Evolutionary conservation across 169 alveolate species (phyloP), one percentile per base, ranked within the genome.

Genomic region (Babesia ovata): DNA sequence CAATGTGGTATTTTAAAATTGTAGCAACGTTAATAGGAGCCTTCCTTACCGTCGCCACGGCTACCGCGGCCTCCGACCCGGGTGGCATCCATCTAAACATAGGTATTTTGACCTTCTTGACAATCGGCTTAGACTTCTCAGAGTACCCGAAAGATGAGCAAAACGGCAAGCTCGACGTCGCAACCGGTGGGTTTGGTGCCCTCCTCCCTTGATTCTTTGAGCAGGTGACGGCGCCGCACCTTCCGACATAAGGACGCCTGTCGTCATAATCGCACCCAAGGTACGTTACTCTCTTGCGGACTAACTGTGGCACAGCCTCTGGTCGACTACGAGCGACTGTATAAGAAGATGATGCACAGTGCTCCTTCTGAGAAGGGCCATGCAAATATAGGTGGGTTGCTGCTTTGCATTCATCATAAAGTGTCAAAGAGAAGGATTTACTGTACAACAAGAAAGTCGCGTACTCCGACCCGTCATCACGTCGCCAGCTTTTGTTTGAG

Each of bases 191-290:
- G 67, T 33, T 13, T 59, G 10, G 14, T 42, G 73, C 44, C 44
- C 28, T 11, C 45, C n/a, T 29, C 11, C 13, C 19, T 14, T 9
- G n/a, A 21, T 9, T 24, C n/a, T 11, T 12, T n/a, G 57, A 11
- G 13, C 72, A 71, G 70, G 81, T 10, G 61, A 58, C 24, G 48
- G 45, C 14, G 81, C 22, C 21, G 70, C 39, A 12, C 21, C 75
- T 28, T 7, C 70, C 61, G 83, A 70, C 42, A 13, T 69, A 28
- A 83, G 70, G 65, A 83, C 90, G 17, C 90, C 90, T 39, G 84
- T 75, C 12, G 86, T 83, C 26, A 83, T 83, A 45, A 83, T 83
- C 28, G 69, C 90, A 42, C 86, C 90, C 28, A 83, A 63, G 86
- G 90, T 83, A 75, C 33, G 58, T n/a, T 1, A 29, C 11, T 6